Evolutionary conservation across 2,329 filamentous ascomycete genomes (phyloP).

Genomic region (Pestalotiopsis sp.): DNA sequence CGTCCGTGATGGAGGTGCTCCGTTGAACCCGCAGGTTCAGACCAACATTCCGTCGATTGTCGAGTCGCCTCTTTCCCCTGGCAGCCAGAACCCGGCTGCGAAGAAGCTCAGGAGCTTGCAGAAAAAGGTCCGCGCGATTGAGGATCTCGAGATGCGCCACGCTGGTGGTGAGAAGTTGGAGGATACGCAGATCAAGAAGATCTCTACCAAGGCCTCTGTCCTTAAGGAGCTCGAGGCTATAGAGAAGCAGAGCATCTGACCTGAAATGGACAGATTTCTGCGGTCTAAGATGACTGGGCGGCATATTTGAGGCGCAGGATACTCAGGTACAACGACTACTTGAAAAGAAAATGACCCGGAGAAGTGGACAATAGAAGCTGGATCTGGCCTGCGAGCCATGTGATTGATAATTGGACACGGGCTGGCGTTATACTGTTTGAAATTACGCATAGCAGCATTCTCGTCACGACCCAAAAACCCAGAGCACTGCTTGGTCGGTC

Average conservation of each 20-base stretch:
- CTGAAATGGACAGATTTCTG: conserved; percentile 4
- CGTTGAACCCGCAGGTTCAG: conserved; percentile 27
- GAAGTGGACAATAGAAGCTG: not conserved
- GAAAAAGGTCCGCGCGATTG: conserved; percentile 97
- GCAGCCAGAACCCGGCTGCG: conserved; percentile 69
- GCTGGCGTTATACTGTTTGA: not conserved
- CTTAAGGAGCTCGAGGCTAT: conserved; percentile 76
- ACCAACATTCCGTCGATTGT: conserved; percentile 41
- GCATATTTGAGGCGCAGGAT: not conserved
- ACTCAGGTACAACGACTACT: not conserved
- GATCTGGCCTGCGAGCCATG: not conserved
- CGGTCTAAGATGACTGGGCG: not conserved
- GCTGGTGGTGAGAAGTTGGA: conserved; percentile 95
- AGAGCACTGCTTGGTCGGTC: not conserved
- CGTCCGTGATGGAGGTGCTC: conserved; percentile 26
- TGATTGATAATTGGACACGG: not conserved
- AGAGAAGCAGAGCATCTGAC: conserved; percentile 33
- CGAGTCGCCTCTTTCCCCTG: conserved; percentile 41
- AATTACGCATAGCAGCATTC: not conserved
- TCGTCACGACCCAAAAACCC: not conserved
- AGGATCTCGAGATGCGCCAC: conserved; percentile 95
- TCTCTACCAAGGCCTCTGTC: conserved; percentile 81
- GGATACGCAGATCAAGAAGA: conserved; percentile 98
- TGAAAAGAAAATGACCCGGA: not conserved
- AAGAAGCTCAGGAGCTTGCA: conserved; percentile 93